Evolutionary conservation across 352 stramenopile genomes (phyloP), one percentile per base, ranked within the genome.

Genomic region (Phytophthora nicotianae): DNA sequence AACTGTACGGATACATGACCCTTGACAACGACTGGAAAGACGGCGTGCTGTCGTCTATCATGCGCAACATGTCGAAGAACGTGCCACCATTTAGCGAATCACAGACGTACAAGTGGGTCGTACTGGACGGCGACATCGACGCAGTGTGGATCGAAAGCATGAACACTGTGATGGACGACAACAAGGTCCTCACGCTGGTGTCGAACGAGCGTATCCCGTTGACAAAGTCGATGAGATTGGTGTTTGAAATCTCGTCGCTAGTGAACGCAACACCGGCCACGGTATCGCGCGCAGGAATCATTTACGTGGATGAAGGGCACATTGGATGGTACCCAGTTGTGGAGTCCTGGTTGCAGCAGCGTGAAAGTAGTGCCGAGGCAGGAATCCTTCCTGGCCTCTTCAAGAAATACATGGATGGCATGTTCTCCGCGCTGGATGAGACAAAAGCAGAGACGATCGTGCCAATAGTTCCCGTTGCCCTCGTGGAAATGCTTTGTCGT

Each of bases 1-100:
- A 98, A 66, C 63, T 98, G 14, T 98, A 97, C 60, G 91, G 95
- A 32, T 98, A 96, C 75, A 98, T 98, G 95, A 98, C 93, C 17
- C 76, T 98, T 3, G 86, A 96, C n/a, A 98, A 98, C 49, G 96
- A 99, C 78, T 99, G 96, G 96, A 98, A 98, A 72, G 96, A 99
- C 72, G 96, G 96, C 26, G 93, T 98, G 7, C 56, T 99, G 20
- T 98, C 90, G 16, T 96, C 96, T 20, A 96, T 98, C 37, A 98
- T 99, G 96, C 91, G 97, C 50, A 96, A 93, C 63, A 99, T 98
- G 96, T 91, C 90, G 46, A 99, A 98, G 60, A 97, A 93, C 19
- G 61, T 72, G 10, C 61, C 79, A 19, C 89, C 89, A 3, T 97
- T 98, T 65, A 93, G 89, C 55, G 79, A 86, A 2, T 71, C 90